Evolutionary conservation across 495 filamentous ascomycete genomes (phyloP).

Genomic region (Penicillium cinerascens): DNA sequence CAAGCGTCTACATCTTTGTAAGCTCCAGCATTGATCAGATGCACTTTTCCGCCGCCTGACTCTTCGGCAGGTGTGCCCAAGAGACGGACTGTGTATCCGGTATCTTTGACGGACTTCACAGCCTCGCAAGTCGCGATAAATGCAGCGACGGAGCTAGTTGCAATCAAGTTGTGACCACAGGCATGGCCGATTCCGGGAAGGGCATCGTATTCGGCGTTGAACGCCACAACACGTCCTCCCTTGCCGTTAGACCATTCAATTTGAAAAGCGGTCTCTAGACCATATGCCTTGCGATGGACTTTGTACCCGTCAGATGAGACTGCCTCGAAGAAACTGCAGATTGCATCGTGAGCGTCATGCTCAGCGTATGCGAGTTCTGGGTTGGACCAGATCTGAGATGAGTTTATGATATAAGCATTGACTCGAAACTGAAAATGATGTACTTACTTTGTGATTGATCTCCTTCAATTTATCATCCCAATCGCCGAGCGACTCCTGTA

Average conservation of each 20-base stretch:
- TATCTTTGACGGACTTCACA: slow-evolving; percentile 11
- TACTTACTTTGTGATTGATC: slow-evolving; percentile 44
- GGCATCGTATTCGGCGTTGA: slow-evolving; percentile 58
- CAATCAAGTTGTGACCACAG: slow-evolving; percentile 48
- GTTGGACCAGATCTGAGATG: slow-evolving; percentile 39
- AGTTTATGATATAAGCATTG: slow-evolving; percentile 10
- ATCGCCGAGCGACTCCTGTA: slow-evolving; percentile 26
- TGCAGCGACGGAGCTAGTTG: slow-evolving; percentile 41
- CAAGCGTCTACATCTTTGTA: slow-evolving; percentile 46
- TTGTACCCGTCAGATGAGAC: slow-evolving; percentile 23
- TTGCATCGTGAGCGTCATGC: slow-evolving; percentile 47
- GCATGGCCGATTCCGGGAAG: slow-evolving; percentile 45
- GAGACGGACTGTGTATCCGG: slow-evolving; percentile 27
- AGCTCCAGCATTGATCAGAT: slow-evolving; percentile 47
- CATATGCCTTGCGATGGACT: slow-evolving; percentile 44
- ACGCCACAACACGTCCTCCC: slow-evolving; percentile 23
- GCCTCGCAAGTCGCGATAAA: slow-evolving; percentile 38
- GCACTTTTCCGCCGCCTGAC: slow-evolving; percentile 43
- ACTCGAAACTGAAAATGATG: slow-evolving; percentile 2
- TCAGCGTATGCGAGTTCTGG: slow-evolving; percentile 55
- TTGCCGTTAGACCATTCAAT: slow-evolving; percentile 44
- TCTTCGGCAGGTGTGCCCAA: slow-evolving; percentile 46
- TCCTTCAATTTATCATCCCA: slow-evolving; percentile 32
- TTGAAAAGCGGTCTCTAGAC: slow-evolving; percentile 53
- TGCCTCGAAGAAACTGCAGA: slow-evolving; percentile 41